A percentile compares a stretch with the other conserved stretches of the same genome.
Evolutionary conservation across 331 rosid species (phyloP).

Genomic region (Phaseolus coccineus): DNA sequence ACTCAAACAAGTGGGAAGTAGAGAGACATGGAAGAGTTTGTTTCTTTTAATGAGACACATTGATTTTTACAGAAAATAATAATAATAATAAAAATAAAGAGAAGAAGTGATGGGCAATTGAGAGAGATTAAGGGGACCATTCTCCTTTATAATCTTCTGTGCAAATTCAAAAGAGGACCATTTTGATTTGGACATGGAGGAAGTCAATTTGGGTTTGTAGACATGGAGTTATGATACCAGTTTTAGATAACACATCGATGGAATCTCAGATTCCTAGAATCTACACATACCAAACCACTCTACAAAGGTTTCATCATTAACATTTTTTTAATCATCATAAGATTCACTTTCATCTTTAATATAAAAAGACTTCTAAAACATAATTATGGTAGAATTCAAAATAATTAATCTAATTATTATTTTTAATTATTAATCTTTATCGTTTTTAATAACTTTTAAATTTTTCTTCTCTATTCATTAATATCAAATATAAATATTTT

Average conservation of each 20-base stretch:
- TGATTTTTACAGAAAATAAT: neutral
- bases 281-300: neutral
- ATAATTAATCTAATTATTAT: too few species aligned
- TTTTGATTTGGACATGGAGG: neutral
- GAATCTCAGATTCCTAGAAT: constrained; percentile 7
- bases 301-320: neutral
- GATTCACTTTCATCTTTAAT: too few species aligned
- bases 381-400: too few species aligned
- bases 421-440: too few species aligned
- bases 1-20: constrained; percentile 36
- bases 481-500: too few species aligned
- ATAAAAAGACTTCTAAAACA: too few species aligned
- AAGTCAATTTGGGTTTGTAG: neutral
- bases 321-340: too few species aligned
- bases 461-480: too few species aligned
- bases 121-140: constrained; percentile 38
- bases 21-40: constrained; percentile 40
- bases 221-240: neutral
- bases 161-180: constrained; percentile 39
- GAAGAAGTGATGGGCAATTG: too few species aligned
- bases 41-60: constrained; percentile 47
- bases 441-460: too few species aligned
- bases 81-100: neutral
- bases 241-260: neutral
- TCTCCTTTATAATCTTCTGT: constrained; percentile 4